phyloP scores from a whole-genome alignment of 1,139 yeast species.

The Yamadazyma sp. region DNA sequence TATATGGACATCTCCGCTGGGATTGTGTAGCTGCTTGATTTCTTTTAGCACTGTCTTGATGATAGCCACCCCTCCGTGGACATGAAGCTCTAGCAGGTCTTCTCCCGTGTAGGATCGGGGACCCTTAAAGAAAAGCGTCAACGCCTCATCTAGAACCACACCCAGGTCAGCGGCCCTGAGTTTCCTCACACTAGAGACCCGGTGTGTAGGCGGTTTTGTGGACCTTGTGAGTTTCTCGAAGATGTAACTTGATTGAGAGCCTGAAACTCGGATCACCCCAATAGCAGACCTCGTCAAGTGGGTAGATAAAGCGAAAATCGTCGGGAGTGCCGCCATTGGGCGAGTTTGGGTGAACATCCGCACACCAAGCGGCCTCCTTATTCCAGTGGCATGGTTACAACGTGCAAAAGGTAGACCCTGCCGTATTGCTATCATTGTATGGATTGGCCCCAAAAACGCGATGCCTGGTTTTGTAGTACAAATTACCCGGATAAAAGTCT shows the following conservation, averaged over 20 bases:
- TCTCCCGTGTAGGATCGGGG: slow-evolving; percentile 95
- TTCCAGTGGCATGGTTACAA: too few species aligned
- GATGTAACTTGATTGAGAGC: slow-evolving; percentile 55
- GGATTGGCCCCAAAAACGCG: too few species aligned
- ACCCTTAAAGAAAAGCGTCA: slow-evolving; percentile 64
- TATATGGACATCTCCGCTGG: slow-evolving; percentile 41
- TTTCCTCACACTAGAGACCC: slow-evolving; percentile 58
- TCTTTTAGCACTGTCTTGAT: slow-evolving; percentile 66
- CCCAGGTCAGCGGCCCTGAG: slow-evolving; percentile 45
- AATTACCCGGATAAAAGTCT: too few species aligned
- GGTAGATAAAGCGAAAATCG: slow-evolving; percentile 90
- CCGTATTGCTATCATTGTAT: too few species aligned
- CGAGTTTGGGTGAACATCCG: too few species aligned
- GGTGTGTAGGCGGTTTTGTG: slow-evolving; percentile 40
- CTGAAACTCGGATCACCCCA: slow-evolving; percentile 82
- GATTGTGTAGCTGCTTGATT: slow-evolving; percentile 52
- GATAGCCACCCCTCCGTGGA: slow-evolving; percentile 94
- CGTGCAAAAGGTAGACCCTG: too few species aligned
- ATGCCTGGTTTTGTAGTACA: too few species aligned
- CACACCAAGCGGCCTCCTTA: too few species aligned
- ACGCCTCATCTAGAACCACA: slow-evolving; percentile 69
- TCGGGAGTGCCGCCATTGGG: slow-evolving; percentile 35
- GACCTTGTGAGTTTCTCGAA: slow-evolving; percentile 47
- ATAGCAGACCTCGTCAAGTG: slow-evolving; percentile 81
- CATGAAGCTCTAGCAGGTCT: slow-evolving; percentile 79